Conservation (phyloP, 805 yeast genomes). For the Wickerhamomyces bovis region DNA sequence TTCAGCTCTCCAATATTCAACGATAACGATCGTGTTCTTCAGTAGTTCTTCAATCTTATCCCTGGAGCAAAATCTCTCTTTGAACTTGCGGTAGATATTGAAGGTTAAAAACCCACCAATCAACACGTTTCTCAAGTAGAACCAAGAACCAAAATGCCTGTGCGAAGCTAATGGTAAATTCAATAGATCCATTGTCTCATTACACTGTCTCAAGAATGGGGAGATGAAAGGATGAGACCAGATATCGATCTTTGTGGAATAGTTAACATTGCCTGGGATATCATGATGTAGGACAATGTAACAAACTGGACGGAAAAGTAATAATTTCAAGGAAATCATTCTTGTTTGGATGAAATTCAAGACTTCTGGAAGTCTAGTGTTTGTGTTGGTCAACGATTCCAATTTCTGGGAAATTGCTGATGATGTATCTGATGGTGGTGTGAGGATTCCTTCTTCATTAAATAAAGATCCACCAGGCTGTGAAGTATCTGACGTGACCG, state of each 20-base stretch:
- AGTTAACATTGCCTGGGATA: conserved; percentile 5
- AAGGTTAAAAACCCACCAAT: conserved; percentile 4
- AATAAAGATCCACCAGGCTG: neutral
- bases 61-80: conserved; percentile 6
- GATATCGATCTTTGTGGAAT: neutral
- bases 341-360: conserved; percentile 19
- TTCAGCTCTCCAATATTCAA: conserved; percentile 21
- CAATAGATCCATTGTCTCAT: conserved; percentile 15
- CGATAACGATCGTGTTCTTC: conserved; percentile 4
- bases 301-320: conserved; percentile 17
- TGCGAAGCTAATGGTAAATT: conserved; percentile 20
- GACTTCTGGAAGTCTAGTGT: conserved; percentile 15
- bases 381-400: conserved; percentile 1
- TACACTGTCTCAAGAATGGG: conserved; percentile 13
- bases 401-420: conserved; percentile 8
- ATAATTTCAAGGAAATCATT: conserved; percentile 16
- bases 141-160: conserved; percentile 24
- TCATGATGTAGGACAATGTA: conserved; percentile 16
- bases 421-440: conserved; percentile 11
- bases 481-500: neutral
- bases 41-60: conserved; percentile 7
- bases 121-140: conserved; percentile 16
- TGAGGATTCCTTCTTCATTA: neutral
- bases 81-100: conserved; percentile 11
- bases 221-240: conserved; percentile 9